Base-by-base conservation (phyloP, 257 asterid species). In the Henckelia pumila region DNA sequence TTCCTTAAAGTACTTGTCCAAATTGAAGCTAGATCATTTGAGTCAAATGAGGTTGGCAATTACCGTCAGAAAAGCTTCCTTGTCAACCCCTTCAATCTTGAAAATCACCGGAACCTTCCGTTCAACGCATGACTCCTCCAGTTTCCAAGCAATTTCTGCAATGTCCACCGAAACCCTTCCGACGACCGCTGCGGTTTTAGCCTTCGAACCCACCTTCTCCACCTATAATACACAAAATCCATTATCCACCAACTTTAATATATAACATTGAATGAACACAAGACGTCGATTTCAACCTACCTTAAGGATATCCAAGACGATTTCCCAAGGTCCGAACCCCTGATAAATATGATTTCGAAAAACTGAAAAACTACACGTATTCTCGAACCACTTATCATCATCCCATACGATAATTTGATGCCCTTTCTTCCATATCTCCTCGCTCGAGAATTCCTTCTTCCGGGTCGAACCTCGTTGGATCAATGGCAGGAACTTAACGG, bases 51-150 rank as follows among this genome's bases (percentile, higher is more conserved):
- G 37, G 37, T 32, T 6, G 37, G 37, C 8, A n/a, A 71, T 74
- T 84, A 87, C 95, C 83, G 81, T 77, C 26, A 89, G 90, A 35
- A 62, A 30, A 50, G 87, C 93, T 61, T 81, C 77, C 56, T 35
- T 62, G 52, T 78, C 29, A 60, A 65, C 19, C 57, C 83, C 84
- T 52, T 73, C 83, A 35, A 83, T 63, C 52, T 73, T 83, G 69
- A 85, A 47, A 71, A 56, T 82, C 32, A 89, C 32, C 33, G 83
- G 88, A 64, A 89, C 65, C 79, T 76, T 82, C 63, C 73, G 64
- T 63, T 87, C 81, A 63, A 78, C 37, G 6, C 71, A 70, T 64
- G 75, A 35, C 8, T 61, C 63, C 52, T 73, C 79, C 82, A 62
- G 74, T 73, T 56, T 75, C 60, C 69, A 29, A 75, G 73, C 89